Evolutionary conservation across 2,329 filamentous ascomycete species (phyloP).

Genomic region (Ascochyta lentis): DNA sequence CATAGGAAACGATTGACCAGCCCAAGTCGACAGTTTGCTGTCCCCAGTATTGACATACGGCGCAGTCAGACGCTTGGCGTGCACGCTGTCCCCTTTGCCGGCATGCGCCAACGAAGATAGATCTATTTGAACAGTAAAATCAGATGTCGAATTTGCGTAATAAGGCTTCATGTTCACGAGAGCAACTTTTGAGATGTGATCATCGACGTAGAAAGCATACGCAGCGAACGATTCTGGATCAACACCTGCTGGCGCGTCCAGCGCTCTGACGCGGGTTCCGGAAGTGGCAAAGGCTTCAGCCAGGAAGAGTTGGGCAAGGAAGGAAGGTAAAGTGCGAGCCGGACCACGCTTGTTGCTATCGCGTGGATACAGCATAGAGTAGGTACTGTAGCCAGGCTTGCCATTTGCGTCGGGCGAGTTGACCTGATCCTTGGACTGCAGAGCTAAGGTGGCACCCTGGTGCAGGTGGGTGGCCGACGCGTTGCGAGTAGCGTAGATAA

Average conservation of each 20-base stretch:
- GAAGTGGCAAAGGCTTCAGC: too few relatives aligned
- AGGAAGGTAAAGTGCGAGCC: constrained; percentile 11
- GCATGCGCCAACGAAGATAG: background rate
- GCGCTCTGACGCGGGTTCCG: too few relatives aligned
- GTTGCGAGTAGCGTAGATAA: constrained; percentile 19
- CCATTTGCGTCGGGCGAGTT: constrained; percentile 18
- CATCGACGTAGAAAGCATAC: constrained; percentile 17
- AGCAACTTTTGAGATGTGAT: constrained; percentile 11
- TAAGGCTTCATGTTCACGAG: constrained; percentile 20
- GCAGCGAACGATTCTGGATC: constrained; percentile 10
- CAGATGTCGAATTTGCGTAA: constrained; percentile 7
- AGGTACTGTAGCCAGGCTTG: constrained; percentile 17
- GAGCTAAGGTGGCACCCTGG: constrained; percentile 19
- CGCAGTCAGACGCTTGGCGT: too few relatives aligned
- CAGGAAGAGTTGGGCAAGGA: too few relatives aligned
- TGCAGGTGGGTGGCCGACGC: constrained; percentile 10
- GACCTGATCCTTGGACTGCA: constrained; percentile 18
- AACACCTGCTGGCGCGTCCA: too few relatives aligned
- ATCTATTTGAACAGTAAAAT: constrained; percentile 5
- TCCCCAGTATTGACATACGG: background rate
- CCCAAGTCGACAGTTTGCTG: constrained; percentile 7
- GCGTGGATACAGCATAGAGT: constrained; percentile 19
- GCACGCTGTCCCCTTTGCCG: too few relatives aligned
- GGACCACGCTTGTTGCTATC: constrained; percentile 17
- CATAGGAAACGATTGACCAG: constrained; percentile 14